Evolutionary conservation across 352 stramenopile genomes (phyloP).

Genomic region (Pythium sp.): DNA sequence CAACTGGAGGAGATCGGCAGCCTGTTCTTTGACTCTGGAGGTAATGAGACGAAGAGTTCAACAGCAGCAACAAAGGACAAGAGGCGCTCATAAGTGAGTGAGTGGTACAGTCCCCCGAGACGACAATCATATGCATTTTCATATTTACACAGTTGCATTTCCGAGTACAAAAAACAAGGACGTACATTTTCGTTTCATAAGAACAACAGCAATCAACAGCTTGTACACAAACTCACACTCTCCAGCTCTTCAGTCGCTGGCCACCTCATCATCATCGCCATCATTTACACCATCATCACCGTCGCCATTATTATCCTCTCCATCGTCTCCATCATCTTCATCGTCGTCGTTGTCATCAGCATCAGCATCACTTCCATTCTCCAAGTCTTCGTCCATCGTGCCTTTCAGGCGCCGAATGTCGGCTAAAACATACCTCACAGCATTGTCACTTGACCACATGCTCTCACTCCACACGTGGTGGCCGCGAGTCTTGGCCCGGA

Average conservation of each 20-base stretch:
- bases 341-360: not conserved
- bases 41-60: not conserved
- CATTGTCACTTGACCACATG: conserved; percentile 28
- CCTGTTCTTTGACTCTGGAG: conserved; percentile 2
- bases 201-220: not conserved
- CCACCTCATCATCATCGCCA: not conserved
- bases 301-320: not conserved
- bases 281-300: not conserved
- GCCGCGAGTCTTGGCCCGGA: not conserved
- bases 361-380: not conserved
- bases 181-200: not conserved
- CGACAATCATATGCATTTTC: not conserved
- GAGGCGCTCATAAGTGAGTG: not conserved
- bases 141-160: not conserved
- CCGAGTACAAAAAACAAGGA: not conserved
- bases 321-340: not conserved
- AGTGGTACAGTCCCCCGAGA: not conserved
- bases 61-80: not conserved
- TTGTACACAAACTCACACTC: not conserved
- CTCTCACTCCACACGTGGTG: conserved; percentile 24
- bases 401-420: conserved; percentile 20
- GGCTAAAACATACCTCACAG: conserved; percentile 9
- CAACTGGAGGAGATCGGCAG: conserved; percentile 13
- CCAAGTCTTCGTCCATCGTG: not conserved
- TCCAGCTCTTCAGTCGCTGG: not conserved